Evolutionary conservation across 2,329 filamentous ascomycete genomes (phyloP).

Genomic region (Harringtonia aguacate): DNA sequence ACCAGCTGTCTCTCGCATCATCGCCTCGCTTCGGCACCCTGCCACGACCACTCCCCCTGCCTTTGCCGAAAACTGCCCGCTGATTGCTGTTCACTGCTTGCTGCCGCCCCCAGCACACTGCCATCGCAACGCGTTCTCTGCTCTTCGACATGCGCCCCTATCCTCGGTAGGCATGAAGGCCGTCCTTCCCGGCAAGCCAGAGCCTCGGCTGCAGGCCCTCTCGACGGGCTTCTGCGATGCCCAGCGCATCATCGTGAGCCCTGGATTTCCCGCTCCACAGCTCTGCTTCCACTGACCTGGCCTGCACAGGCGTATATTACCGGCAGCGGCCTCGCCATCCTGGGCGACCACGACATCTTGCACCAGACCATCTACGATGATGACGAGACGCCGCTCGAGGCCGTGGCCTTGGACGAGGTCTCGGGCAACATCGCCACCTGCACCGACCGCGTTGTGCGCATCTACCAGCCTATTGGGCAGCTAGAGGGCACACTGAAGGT

Average conservation of each 20-base stretch:
- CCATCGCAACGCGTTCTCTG: neutral
- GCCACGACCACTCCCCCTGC: too few species aligned
- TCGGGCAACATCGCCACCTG: constrained; percentile 79
- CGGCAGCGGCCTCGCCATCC: constrained; percentile 76
- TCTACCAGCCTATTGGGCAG: constrained; percentile 67
- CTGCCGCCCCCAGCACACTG: too few species aligned
- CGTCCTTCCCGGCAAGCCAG: constrained; percentile 37
- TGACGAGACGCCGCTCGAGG: constrained; percentile 54
- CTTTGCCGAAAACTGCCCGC: too few species aligned
- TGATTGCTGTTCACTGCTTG: too few species aligned
- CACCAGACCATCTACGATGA: constrained; percentile 89
- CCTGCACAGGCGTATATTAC: constrained; percentile 68
- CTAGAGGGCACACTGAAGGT: constrained; percentile 68
- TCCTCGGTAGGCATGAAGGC: constrained; percentile 29
- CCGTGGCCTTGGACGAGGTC: constrained; percentile 69
- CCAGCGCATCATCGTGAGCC: constrained; percentile 22
- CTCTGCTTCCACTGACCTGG: neutral
- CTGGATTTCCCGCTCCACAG: neutral
- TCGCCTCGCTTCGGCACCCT: too few species aligned
- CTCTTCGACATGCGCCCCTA: constrained; percentile 10
- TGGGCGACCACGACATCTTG: constrained; percentile 62
- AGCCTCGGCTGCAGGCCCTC: constrained; percentile 34
- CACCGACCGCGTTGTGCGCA: constrained; percentile 53
- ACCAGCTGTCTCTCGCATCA: too few species aligned
- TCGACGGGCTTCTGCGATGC: constrained; percentile 34